Percentiles rank a stretch among this genome's conserved stretches.
Conservation (phyloP, 345 rosid genomes). For the Erucastrum elatum region DNA sequence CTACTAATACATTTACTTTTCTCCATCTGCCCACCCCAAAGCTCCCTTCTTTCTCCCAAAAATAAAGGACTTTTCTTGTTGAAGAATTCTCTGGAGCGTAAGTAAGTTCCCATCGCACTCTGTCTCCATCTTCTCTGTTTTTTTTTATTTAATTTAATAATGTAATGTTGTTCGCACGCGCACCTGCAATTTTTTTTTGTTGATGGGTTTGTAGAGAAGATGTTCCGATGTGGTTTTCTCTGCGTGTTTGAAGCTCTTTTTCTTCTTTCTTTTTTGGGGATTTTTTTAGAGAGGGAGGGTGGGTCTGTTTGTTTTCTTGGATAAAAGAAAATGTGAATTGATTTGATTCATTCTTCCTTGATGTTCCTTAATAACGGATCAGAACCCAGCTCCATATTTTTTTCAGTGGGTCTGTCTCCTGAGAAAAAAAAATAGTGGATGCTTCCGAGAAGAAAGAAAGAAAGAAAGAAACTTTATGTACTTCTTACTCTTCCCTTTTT, state of each 20-base stretch:
- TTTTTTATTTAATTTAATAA: not conserved
- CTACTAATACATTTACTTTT: conserved; percentile 24
- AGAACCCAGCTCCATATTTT: conserved; percentile 10
- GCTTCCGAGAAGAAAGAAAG: not conserved
- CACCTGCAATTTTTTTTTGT: not conserved
- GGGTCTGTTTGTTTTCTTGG: conserved; percentile 2
- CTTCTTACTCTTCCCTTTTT: not conserved
- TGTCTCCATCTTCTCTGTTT: conserved; percentile 12
- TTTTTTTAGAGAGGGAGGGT: not conserved
- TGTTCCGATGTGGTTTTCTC: not conserved
- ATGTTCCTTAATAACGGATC: conserved; percentile 11
- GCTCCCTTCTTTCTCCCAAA: conserved; percentile 17
- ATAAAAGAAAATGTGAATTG: not conserved
- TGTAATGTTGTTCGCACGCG: not conserved
- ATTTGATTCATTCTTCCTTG: not conserved
- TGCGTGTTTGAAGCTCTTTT: not conserved
- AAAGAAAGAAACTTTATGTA: not conserved
- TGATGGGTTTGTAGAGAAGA: not conserved
- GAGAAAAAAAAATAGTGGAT: conserved; percentile 3
- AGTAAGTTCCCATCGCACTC: conserved; percentile 22
- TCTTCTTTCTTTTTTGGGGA: not conserved
- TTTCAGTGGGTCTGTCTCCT: conserved; percentile 10
- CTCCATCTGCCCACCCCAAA: conserved; percentile 28
- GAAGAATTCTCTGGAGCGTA: conserved; percentile 17
- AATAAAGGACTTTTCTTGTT: not conserved